Base-by-base conservation (phyloP, 2,329 filamentous ascomycete species). In the Epichloe brachyelytri region DNA sequence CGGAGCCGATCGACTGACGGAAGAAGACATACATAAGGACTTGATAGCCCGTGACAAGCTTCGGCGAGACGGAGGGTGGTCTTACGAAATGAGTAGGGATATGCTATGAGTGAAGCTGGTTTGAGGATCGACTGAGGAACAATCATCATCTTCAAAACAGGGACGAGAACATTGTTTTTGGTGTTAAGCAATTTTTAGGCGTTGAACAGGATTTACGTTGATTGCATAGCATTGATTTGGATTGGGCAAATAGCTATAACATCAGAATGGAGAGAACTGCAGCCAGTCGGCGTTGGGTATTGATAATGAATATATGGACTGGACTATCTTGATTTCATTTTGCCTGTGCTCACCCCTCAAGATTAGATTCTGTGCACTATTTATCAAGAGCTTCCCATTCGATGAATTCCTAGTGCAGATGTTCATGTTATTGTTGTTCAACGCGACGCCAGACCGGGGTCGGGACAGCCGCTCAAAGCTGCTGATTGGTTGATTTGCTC, bases 1-100 rank as follows among this genome's bases (percentile, higher is more conserved):
- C 62, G 79, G 87, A 50, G 75, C 84, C 3, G 94, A 98, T 59
- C 70, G 75, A 49, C 74, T 98, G 59, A 96, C 90, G 0, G 85
- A 90, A 57, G 90, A 94, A 53, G 90, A 96, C 62, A 87, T 94
- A 61, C 73, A 79, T 50, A 85, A 80, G 63, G 90, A 96, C 69
- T 71, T 86, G 59, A 83, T 86, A 54, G 86, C 85, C 51, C 77
- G 90, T 55, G 86, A 94, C 66, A 80, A 83, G 62, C 75, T 96
- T 63, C 79, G 86, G 48, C 76, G 84, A 55, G 87, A 95, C 58
- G 90, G 90, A 4, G 88, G 86, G 1, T 96, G 90, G 90, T 82
- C 79, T 46, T 91, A 86, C 64, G 78, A 79, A 57, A 68, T 78
- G 60, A 71, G 74, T 56, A 68, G 67, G 58, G 72, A 74, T 22